These are phyloP conservation scores for Calocera cornea DNA, from an alignment of 768 basidiomycete species.

Conservation along the genomic window DNA sequence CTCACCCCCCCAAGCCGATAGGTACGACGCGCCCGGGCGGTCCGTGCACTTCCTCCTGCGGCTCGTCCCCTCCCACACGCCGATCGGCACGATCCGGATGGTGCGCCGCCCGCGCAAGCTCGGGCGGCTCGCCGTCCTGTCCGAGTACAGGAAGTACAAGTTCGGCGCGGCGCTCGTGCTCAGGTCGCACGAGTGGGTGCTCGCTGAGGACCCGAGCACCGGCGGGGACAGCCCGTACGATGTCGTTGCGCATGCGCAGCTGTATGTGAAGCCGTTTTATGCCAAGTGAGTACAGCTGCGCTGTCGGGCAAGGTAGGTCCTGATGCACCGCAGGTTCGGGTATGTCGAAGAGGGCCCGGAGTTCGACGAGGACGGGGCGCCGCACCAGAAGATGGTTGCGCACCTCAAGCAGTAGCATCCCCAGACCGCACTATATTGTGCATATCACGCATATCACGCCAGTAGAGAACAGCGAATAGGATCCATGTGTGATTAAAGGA, in stretches of 20 bases:
- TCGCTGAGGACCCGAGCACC: conserved; percentile 15
- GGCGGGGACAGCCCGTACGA: conserved; percentile 22
- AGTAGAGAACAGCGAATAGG: no score
- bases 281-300: conserved; percentile 42
- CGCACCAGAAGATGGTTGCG: conserved; percentile 68
- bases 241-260: conserved; percentile 56
- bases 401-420: neutral
- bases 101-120: conserved; percentile 46
- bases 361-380: conserved; percentile 73
- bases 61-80: conserved; percentile 42
- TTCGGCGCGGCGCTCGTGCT: conserved; percentile 57
- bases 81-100: conserved; percentile 59
- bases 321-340: conserved; percentile 13
- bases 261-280: conserved; percentile 60
- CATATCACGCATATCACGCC: no score
- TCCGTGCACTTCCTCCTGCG: conserved; percentile 61
- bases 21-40: conserved; percentile 38
- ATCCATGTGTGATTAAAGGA: no score
- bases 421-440: no score
- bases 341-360: conserved; percentile 35
- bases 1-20: conserved; percentile 19
- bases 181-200: conserved; percentile 47
- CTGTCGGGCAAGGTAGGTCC: neutral
- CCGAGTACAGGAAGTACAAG: conserved; percentile 45
- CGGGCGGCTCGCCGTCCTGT: conserved; percentile 35